These are phyloP conservation scores for Carex arenaria DNA, from an alignment of 202 grass and related monocot genomes.

Conservation along the genomic window DNA sequence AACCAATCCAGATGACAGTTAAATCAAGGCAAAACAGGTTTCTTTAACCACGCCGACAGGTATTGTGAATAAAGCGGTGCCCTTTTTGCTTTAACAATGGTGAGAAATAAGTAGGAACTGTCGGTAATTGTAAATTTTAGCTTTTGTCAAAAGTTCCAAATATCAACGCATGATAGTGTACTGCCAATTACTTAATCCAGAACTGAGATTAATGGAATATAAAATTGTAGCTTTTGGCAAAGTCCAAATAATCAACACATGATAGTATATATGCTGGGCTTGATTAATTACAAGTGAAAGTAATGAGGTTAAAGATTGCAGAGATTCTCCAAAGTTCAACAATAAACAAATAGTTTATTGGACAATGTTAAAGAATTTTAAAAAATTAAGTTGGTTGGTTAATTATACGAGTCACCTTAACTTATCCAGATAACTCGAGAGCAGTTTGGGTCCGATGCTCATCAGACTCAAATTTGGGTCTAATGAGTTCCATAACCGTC, in stretches of 20 bases:
- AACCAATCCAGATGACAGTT: slow-evolving; percentile 15
- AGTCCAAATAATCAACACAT: not conserved
- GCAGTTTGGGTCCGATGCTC: no score
- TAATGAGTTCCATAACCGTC: no score
- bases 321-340: not conserved
- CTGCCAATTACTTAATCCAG: not conserved
- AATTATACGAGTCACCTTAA: not conserved
- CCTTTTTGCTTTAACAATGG: slow-evolving; percentile 12
- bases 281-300: not conserved
- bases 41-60: slow-evolving; percentile 24
- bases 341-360: not conserved
- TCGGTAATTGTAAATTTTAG: slow-evolving; percentile 10
- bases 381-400: not conserved
- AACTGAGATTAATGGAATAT: not conserved
- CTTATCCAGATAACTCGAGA: not conserved
- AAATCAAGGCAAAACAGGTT: slow-evolving; percentile 18
- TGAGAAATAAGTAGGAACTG: slow-evolving; percentile 1
- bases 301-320: not conserved
- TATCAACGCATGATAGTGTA: slow-evolving; percentile 11
- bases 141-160: slow-evolving; percentile 12
- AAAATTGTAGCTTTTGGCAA: not conserved
- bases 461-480: no score
- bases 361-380: no score
- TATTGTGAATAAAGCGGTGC: slow-evolving; percentile 11
- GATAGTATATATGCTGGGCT: not conserved